phyloP scores from a whole-genome alignment of 306 rosid species.

The Psophocarpus tetragonolobus region DNA sequence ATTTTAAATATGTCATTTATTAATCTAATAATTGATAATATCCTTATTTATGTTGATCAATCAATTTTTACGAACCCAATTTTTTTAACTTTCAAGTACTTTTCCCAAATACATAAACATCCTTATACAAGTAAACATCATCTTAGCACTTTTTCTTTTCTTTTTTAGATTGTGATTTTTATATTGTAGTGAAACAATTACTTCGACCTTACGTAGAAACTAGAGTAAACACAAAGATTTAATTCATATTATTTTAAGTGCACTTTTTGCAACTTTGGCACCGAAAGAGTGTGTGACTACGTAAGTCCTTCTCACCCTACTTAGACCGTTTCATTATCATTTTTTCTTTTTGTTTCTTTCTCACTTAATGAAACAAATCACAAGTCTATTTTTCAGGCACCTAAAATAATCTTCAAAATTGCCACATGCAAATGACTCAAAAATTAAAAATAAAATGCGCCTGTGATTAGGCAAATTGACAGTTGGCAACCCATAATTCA shows the following conservation, averaged over 20 bases:
- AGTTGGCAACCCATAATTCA: not conserved
- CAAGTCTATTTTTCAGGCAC: not conserved
- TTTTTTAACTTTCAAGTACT: no score
- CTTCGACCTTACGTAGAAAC: not conserved
- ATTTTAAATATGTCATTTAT: no score
- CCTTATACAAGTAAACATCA: no score
- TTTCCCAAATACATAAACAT: no score
- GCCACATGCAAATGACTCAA: not conserved
- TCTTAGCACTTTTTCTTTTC: no score
- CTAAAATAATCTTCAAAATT: not conserved
- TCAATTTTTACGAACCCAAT: no score
- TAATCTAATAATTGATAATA: no score
- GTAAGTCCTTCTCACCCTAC: not conserved
- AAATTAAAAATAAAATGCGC: not conserved
- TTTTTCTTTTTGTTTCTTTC: not conserved
- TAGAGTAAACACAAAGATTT: not conserved
- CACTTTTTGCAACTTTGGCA: not conserved
- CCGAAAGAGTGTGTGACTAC: conserved; percentile 12
- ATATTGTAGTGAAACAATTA: no score
- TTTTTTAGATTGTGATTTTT: no score
- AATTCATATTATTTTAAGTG: not conserved
- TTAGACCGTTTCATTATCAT: not conserved
- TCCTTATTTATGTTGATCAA: no score
- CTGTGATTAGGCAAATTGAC: not conserved
- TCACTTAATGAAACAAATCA: not conserved